A percentile compares a stretch with the other conserved stretches of the same genome.
Evolutionary conservation across 352 stramenopile genomes (phyloP).

Genomic region (Nothophytophthora sp.): DNA sequence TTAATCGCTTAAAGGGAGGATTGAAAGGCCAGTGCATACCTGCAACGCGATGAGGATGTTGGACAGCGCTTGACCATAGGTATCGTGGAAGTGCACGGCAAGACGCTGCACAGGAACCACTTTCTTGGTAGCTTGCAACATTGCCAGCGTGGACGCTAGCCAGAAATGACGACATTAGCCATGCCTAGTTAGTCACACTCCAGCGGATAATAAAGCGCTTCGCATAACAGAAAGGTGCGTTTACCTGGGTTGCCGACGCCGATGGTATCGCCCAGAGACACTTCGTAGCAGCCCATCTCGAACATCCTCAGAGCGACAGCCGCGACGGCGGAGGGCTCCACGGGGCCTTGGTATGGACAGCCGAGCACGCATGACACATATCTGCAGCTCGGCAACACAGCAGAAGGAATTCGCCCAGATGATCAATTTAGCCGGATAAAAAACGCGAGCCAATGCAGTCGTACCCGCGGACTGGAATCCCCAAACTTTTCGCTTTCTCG

Average conservation of each 20-base stretch:
- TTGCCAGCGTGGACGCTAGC: conserved; percentile 78
- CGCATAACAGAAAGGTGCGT: background rate
- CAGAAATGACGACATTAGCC: background rate
- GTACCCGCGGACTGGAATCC: conserved; percentile 90
- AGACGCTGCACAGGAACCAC: conserved; percentile 86
- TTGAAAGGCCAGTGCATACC: conserved; percentile 28
- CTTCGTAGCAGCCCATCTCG: conserved; percentile 96
- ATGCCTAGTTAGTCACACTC: background rate
- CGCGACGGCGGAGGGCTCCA: conserved; percentile 85
- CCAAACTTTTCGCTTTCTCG: conserved; percentile 72
- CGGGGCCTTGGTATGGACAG: conserved; percentile 94
- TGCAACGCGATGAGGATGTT: conserved; percentile 94
- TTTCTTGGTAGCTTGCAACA: conserved; percentile 77
- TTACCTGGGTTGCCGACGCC: conserved; percentile 89
- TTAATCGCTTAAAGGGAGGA: background rate
- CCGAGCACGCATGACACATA: conserved; percentile 98
- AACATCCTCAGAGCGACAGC: conserved; percentile 81
- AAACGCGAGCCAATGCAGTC: conserved; percentile 1
- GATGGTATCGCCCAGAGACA: conserved; percentile 95
- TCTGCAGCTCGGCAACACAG: conserved; percentile 22
- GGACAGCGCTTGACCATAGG: conserved; percentile 95
- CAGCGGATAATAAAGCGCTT: background rate
- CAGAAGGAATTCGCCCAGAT: background rate
- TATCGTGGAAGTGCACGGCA: conserved; percentile 98
- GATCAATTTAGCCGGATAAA: no score